Base-by-base conservation (phyloP, 768 basidiomycete species). In the Mycena vulgaris region DNA sequence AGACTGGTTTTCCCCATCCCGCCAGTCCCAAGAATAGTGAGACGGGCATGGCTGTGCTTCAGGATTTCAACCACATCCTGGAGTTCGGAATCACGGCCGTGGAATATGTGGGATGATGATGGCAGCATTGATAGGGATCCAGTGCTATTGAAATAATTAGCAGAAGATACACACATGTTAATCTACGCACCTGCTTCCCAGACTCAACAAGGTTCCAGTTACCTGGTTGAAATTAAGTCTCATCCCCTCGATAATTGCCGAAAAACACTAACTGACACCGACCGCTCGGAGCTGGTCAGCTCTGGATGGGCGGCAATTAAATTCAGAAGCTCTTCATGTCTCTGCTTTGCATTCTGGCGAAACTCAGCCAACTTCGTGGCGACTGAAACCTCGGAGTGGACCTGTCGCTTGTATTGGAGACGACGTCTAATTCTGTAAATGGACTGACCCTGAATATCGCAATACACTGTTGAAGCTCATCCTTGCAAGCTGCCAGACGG, bases 1-100 rank as follows among this genome's bases (percentile, higher is more conserved):
- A 62, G 48, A 35, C 40, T 45, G 2, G 58, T 60, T 21, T 60
- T 60, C 2, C 58, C 58, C 30, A 60, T 60, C 9, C 58, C 58
- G 4, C 58, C 58, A 5, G 58, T 27, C 6, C 58, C 58, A 5
- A 60, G 31, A n/a, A 60, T 35, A 14, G 48, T 48, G 28, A 62
- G 30, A 2, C 28, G n/a, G 16, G 61, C 33, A 10, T n/a, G 9
- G 6, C 19, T n/a, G 6, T 51, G 33, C 14, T 9, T 19, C 2
- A 62, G 37, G 2, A 51, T 49, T 4, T 25, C 8, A 2, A 49
- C 31, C 5, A 62, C 25, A 19, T 62, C 48, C 19, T 52, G 23
- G 14, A 62, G 23, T 21, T 62, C 61, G 4, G 61, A 14, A 17
- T 62, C 61, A 35, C 61, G 61, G 3, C 61, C 61, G 37, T 62